Conservation (phyloP, 495 filamentous ascomycete species). For the Hyaloscypha hepaticicola region DNA sequence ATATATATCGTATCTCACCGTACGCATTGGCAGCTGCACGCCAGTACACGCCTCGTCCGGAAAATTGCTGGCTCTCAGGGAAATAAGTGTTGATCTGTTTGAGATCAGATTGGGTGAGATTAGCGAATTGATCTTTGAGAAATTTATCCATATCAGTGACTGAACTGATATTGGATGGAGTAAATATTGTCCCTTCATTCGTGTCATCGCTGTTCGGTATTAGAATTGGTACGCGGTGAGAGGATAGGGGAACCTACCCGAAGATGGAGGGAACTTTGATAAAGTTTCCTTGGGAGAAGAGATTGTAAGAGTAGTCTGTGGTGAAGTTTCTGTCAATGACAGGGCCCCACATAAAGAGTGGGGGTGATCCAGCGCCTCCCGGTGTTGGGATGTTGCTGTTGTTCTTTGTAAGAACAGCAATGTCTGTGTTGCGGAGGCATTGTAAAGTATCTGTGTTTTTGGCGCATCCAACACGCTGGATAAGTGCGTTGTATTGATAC, state of each 20-base stretch:
- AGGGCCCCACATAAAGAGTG: slow-evolving; percentile 60
- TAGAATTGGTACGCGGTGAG: not conserved
- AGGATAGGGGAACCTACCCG: slow-evolving; percentile 27
- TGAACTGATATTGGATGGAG: slow-evolving; percentile 48
- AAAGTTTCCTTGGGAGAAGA: slow-evolving; percentile 59
- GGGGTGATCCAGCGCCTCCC: slow-evolving; percentile 38
- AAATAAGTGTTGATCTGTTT: slow-evolving; percentile 57
- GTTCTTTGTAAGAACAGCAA: slow-evolving; percentile 47
- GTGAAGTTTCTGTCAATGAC: slow-evolving; percentile 60
- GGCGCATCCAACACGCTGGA: slow-evolving; percentile 54
- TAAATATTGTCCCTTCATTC: slow-evolving; percentile 69
- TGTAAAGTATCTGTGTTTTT: slow-evolving; percentile 46
- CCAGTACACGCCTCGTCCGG: slow-evolving; percentile 53
- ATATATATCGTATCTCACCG: slow-evolving; percentile 74
- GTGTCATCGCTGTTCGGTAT: slow-evolving; percentile 52
- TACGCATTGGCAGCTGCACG: slow-evolving; percentile 60
- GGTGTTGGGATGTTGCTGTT: slow-evolving; percentile 58
- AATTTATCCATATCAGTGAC: slow-evolving; percentile 52
- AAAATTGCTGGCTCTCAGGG: slow-evolving; percentile 45
- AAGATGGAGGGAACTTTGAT: slow-evolving; percentile 68
- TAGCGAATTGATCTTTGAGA: slow-evolving; percentile 62
- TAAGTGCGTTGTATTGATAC: slow-evolving; percentile 63
- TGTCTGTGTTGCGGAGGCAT: slow-evolving; percentile 56
- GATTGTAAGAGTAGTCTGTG: slow-evolving; percentile 56
- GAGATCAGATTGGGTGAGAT: slow-evolving; percentile 52